Percentiles rank a stretch among this genome's conserved stretches.
Conservation (phyloP, 352 stramenopile species). For the Saprolegnia parasitica region DNA sequence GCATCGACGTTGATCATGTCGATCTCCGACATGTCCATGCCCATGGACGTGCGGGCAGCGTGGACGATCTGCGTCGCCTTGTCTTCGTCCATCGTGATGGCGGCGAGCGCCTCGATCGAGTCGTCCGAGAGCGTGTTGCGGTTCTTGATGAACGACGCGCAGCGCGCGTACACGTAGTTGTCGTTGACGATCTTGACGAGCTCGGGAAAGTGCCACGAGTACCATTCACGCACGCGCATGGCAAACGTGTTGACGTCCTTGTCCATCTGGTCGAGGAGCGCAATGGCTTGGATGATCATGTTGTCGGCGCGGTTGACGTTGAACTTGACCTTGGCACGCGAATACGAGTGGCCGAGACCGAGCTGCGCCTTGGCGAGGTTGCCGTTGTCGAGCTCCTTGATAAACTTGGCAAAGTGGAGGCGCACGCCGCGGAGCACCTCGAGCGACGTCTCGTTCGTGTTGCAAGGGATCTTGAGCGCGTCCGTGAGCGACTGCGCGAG, state of each 20-base stretch:
- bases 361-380: conserved; percentile 97
- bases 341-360: conserved; percentile 99
- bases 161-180: conserved; percentile 99
- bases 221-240: conserved; percentile 99
- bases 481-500: conserved; percentile 95
- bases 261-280: conserved; percentile 99
- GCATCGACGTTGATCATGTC: conserved; percentile 99
- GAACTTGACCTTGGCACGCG: conserved; percentile 99
- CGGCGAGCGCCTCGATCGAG: conserved; percentile 69
- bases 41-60: conserved; percentile 96
- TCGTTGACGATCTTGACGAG: conserved; percentile 99
- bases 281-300: conserved; percentile 99
- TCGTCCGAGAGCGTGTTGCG: conserved; percentile 73
- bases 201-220: conserved; percentile 99
- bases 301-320: conserved; percentile 99
- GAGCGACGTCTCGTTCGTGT: conserved; percentile 95
- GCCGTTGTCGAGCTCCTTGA: conserved; percentile 96
- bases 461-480: conserved; percentile 89
- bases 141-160: conserved; percentile 97
- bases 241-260: conserved; percentile 99
- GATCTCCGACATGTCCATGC: conserved; percentile 98
- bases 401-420: conserved; percentile 96
- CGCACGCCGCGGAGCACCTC: conserved; percentile 97
- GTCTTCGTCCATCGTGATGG: conserved; percentile 97
- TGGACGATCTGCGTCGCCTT: conserved; percentile 93